Evolutionary conservation across 2,329 filamentous ascomycete species (phyloP).

Genomic region (Alternaria alternata): DNA sequence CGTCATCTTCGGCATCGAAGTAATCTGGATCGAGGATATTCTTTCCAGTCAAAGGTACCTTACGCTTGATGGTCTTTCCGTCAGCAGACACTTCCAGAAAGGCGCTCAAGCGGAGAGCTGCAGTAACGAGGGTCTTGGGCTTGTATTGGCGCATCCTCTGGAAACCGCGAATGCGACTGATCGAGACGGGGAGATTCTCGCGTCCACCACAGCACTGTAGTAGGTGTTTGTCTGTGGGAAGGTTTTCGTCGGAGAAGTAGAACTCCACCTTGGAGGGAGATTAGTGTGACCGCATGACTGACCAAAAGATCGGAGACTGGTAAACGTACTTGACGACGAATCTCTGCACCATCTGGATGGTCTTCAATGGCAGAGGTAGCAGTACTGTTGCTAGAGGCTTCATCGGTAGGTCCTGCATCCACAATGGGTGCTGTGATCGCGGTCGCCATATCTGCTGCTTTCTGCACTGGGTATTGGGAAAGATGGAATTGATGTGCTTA

Average conservation of each 20-base stretch:
- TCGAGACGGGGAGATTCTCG: conserved; percentile 54
- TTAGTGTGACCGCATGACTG: conserved; percentile 2
- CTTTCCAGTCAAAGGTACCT: conserved; percentile 48
- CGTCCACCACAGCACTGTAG: conserved; percentile 52
- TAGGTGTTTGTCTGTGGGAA: conserved; percentile 53
- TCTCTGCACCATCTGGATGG: conserved; percentile 38
- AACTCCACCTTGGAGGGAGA: conserved; percentile 54
- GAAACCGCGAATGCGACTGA: conserved; percentile 56
- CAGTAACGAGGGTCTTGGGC: conserved; percentile 49
- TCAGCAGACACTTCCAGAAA: conserved; percentile 54
- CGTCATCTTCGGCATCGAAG: conserved; percentile 28
- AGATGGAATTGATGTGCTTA: neutral
- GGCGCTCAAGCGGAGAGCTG: conserved; percentile 53
- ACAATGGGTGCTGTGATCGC: neutral
- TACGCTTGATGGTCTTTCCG: conserved; percentile 55
- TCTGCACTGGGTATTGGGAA: neutral
- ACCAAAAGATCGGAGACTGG: neutral
- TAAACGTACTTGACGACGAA: conserved; percentile 40
- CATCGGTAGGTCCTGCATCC: neutral
- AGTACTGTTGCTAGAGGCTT: neutral
- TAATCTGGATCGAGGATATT: conserved; percentile 41
- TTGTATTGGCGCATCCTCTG: conserved; percentile 57
- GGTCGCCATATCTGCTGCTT: conserved; percentile 9
- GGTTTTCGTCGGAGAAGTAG: conserved; percentile 61
- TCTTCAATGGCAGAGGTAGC: conserved; percentile 13